phyloP scores from a whole-genome alignment of 2,329 filamentous ascomycete genomes.

The Monosporascus sp. region DNA sequence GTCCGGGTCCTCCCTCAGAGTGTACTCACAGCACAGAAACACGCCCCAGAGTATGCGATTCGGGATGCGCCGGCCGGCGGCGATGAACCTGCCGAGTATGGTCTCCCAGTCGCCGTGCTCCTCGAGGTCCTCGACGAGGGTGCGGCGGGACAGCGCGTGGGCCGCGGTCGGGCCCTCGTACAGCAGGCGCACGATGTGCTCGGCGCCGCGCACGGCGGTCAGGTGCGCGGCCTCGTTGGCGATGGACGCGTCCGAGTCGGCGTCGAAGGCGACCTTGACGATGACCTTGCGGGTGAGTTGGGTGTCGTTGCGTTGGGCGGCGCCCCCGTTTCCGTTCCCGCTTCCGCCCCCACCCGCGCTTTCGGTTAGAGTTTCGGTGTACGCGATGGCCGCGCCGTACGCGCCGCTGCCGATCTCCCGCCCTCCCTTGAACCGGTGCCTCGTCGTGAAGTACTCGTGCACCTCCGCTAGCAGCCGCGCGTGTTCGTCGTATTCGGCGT shows the following conservation, averaged over 20 bases:
- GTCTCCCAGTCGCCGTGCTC: neutral
- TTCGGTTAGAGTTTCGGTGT: neutral
- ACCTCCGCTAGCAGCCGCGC: neutral
- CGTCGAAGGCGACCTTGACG: neutral
- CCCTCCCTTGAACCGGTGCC: neutral
- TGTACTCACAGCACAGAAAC: neutral
- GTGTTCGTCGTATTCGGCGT: neutral
- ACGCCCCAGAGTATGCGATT: neutral
- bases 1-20: no score
- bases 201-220: neutral
- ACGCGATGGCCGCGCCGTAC: neutral
- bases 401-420: neutral
- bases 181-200: neutral
- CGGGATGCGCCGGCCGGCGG: neutral
- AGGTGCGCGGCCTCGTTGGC: neutral
- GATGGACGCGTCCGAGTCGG: neutral
- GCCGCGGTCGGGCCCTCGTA: neutral
- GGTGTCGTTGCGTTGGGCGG: no score
- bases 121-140: neutral
- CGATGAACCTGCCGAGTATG: neutral
- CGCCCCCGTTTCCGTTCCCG: no score
- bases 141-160: neutral
- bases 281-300: no score
- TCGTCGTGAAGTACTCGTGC: neutral
- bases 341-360: no score